Base-by-base conservation (phyloP, 2,329 filamentous ascomycete species). In the Ambrosiella beaveri region DNA sequence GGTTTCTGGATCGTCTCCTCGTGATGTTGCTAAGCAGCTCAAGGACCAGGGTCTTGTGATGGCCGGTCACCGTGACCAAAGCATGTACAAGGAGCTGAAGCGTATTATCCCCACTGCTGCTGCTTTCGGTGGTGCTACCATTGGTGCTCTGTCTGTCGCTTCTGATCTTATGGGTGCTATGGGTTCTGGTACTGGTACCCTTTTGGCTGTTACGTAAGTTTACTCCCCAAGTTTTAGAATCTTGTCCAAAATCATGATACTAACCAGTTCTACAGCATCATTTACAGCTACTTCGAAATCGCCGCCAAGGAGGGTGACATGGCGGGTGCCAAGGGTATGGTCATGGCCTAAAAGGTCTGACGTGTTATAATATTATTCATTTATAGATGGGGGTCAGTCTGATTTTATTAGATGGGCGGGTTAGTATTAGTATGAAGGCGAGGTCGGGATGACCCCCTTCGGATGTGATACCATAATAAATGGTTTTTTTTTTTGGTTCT, bases 61-160 rank as follows among this genome's bases (percentile, higher is more conserved):
- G 94, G 91, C 93, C 68, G 93, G 93, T 69, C 93, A 98, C 79
- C 88, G 93, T 75, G 94, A 98, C 73, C 91, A 97, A 80, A 94
- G 87, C 78, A 98, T 98, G 93, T 98, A 98, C 83, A 95, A 95
- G 80, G 93, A 98, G 76, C 82, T 98, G 64, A 98, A 98, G 86
- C 86, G 93, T 68, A 93, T 98, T 67, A 98, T 98, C 64, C 94
- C 93, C 63, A 97, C 93, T 61, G 94, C 93, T 62, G 93, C 93
- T 64, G 93, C 94, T 66, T 98, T 98, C 65, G 93, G 94, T 73
- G 93, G 93, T 79, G 93, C 93, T 65, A 97, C 91, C 78, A 98
- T 98, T 76, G 93, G 93, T 77, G 91, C 87, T 65, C 83, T 98
- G 63, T 97, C 91, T 56, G 91, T 98, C 67, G 84, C 86, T 68